Evolutionary conservation across 2,329 filamentous ascomycete genomes (phyloP).

Genomic region (Curvularia sp.): DNA sequence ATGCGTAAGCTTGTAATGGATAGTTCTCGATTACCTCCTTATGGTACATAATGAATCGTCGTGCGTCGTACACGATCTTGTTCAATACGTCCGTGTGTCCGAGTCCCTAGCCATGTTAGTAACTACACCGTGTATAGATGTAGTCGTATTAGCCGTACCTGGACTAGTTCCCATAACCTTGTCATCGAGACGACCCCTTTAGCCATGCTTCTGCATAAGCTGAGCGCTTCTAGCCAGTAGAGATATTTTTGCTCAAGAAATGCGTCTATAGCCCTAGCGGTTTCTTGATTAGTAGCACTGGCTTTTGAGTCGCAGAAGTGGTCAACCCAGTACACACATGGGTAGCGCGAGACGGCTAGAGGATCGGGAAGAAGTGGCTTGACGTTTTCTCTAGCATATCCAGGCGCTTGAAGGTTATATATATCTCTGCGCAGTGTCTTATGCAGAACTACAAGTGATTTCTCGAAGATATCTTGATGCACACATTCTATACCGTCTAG

Average conservation of each 20-base stretch:
- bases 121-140: neutral
- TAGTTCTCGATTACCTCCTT: conserved; percentile 22
- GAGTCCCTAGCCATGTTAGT: neutral
- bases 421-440: neutral
- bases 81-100: neutral
- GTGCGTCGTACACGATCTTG: conserved; percentile 20
- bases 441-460: neutral
- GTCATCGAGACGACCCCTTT: neutral
- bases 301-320: conserved; percentile 36
- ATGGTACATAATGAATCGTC: conserved; percentile 29
- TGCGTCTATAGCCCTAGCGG: neutral
- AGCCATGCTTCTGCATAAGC: neutral
- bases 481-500: conserved; percentile 17
- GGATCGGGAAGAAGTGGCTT: conserved; percentile 25
- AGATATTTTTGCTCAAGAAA: neutral
- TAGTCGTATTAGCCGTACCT: neutral
- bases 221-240: no score
- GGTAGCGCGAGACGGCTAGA: conserved; percentile 31
- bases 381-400: neutral
- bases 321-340: conserved; percentile 47
- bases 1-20: conserved; percentile 13
- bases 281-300: neutral
- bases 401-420: neutral
- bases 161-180: neutral
- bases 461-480: neutral